These are phyloP conservation scores for Coemansia sp. DNA, from an alignment of 192 early-diverging fungal species.

Conservation along the genomic window DNA sequence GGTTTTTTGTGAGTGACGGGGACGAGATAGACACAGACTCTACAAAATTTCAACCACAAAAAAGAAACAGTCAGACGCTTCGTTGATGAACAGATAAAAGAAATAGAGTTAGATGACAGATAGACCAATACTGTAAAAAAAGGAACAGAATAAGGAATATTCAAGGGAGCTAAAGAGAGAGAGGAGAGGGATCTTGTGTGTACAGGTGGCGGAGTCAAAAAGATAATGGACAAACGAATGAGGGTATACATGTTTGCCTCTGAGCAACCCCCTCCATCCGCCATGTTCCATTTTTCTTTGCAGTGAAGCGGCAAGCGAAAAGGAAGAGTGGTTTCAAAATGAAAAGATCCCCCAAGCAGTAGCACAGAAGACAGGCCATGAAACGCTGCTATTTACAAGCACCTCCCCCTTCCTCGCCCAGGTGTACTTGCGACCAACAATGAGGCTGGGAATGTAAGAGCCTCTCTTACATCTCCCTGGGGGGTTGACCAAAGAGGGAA, in stretches of 20 bases:
- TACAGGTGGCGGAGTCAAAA: not conserved
- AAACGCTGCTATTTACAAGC: not conserved
- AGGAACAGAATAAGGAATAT: not conserved
- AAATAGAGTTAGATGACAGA: not conserved
- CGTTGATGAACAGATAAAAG: not conserved
- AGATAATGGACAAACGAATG: conserved; percentile 1
- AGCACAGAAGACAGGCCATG: not conserved
- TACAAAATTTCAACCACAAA: not conserved
- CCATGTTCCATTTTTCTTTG: not conserved
- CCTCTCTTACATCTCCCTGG: not conserved
- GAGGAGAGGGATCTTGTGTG: not conserved
- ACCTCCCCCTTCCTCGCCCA: not conserved
- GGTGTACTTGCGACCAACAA: not conserved
- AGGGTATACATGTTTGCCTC: not conserved
- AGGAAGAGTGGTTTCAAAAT: not conserved
- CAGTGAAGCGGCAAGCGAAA: not conserved
- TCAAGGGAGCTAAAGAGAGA: not conserved
- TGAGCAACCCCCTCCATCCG: too few relatives aligned
- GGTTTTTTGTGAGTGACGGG: not conserved
- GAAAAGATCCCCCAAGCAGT: not conserved
- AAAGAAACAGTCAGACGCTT: not conserved
- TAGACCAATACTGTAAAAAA: not conserved
- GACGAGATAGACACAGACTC: not conserved
- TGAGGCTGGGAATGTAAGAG: not conserved
- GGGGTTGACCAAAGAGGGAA: not conserved